Base-by-base conservation (phyloP, 2,329 filamentous ascomycete genomes). In the Stenocarpella maydis region DNA sequence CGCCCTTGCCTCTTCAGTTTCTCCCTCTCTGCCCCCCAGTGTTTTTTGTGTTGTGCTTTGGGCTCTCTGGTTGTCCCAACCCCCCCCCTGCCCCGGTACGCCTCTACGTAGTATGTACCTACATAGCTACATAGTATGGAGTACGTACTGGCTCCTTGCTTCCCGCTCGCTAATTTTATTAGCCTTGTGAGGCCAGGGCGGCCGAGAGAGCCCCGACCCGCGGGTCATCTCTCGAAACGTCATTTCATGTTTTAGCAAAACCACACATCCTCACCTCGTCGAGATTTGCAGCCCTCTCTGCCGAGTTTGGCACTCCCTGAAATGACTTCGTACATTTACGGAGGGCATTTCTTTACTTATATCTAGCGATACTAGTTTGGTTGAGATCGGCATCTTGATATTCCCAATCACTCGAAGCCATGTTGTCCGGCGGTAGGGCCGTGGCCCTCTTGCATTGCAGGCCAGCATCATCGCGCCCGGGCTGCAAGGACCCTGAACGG, bases 141-240 rank as follows among this genome's bases (percentile, higher is more conserved):
- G n/a, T n/a, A n/a, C n/a, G n/a, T n/a, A n/a, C n/a, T 43, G 15
- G 24, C 26, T 21, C 12, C 9, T 34, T n/a, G 17, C 24, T 34
- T 21, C 55, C n/a, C 24, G 55, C 41, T 45, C 26, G 58, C 41
- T 49, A 63, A 43, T 63, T 55, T 53, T 47, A 37, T 58, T 54
- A 47, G 64, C 64, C 39, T 43, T 55, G 49, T 41, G 64, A 52
- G 61, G 50, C 47, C 49, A 54, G 45, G 49, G 67, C 49, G 19
- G 53, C 52, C 50, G 54, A 52, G 54, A 52, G 64, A 69, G n/a
- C 68, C 68, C 68, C 45, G 47, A 45, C 68, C 68, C 50, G 64
- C 64, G 53, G 54, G 54, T 49, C 28, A 55, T 58, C 50, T 69
- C 60, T 69, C 60, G 19, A 49, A 69, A 69, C 67, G 67, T 69